Percentiles rank a stretch among this genome's conserved stretches.
Evolutionary conservation across 257 asterid species (phyloP).

Genomic region (Plectranthus barbatus): DNA sequence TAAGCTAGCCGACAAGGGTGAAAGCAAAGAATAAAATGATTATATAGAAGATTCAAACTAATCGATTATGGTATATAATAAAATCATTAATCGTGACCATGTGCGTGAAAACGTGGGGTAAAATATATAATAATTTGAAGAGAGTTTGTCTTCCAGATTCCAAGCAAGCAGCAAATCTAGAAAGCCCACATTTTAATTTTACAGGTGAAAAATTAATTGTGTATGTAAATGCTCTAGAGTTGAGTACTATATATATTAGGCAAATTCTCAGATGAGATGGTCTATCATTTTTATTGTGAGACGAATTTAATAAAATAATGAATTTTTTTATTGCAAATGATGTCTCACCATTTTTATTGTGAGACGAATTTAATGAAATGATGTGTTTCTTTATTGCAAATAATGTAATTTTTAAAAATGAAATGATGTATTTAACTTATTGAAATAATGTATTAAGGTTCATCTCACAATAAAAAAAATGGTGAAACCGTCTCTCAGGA

Average conservation of each 20-base stretch:
- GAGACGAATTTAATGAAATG: too few species aligned
- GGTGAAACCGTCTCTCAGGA: too few species aligned
- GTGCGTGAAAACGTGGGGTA: conserved; percentile 5
- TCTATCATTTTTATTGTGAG: too few species aligned
- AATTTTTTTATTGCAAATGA: too few species aligned
- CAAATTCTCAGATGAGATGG: too few species aligned
- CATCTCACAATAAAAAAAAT: too few species aligned
- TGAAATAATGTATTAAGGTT: too few species aligned
- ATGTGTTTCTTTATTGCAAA: too few species aligned
- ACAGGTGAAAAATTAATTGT: not conserved
- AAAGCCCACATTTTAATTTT: conserved; percentile 21
- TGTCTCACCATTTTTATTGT: too few species aligned
- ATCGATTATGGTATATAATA: not conserved
- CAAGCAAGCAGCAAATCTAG: conserved; percentile 24
- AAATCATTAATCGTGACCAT: conserved; percentile 4
- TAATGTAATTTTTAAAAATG: too few species aligned
- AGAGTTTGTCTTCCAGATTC: conserved; percentile 29
- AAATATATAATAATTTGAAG: not conserved
- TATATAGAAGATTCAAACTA: not conserved
- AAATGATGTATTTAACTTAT: too few species aligned
- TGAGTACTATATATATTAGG: not conserved
- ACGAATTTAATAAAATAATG: too few species aligned
- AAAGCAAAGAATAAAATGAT: not conserved
- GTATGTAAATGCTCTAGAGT: not conserved
- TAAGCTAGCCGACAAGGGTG: not conserved